Percentiles rank a stretch among this genome's conserved stretches.
Conservation (phyloP, 805 yeast species). For the Zygosaccharomyces bailii region DNA sequence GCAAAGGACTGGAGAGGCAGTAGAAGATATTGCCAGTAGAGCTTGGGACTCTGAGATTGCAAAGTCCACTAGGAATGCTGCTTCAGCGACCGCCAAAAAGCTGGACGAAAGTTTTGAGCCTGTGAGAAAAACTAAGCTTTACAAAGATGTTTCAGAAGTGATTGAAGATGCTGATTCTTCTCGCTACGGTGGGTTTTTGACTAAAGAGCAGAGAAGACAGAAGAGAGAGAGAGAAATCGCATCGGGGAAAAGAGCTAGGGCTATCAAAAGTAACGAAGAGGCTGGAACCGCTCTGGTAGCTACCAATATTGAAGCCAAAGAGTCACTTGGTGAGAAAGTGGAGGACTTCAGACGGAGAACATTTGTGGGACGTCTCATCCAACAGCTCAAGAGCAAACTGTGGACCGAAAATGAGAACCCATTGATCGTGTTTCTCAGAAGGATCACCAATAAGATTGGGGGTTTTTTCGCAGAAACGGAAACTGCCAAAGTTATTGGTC, state of each 20-base stretch:
- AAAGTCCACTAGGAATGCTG: constrained; percentile 80
- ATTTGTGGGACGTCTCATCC: constrained; percentile 60
- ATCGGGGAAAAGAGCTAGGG: constrained; percentile 58
- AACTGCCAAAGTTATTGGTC: constrained; percentile 83
- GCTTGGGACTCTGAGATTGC: constrained; percentile 98
- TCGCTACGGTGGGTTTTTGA: constrained; percentile 87
- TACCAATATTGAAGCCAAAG: constrained; percentile 75
- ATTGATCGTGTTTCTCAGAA: constrained; percentile 73
- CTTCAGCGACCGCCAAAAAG: constrained; percentile 74
- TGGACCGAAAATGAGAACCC: constrained; percentile 97
- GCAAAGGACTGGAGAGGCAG: constrained; percentile 87
- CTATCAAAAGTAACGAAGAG: constrained; percentile 71
- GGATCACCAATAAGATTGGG: constrained; percentile 72
- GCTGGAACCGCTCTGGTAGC: constrained; percentile 82
- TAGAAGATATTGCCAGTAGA: constrained; percentile 81
- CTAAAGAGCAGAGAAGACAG: constrained; percentile 72
- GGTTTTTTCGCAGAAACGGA: constrained; percentile 96
- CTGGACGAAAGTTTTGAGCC: constrained; percentile 90
- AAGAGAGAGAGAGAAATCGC: constrained; percentile 64
- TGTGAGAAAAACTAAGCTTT: constrained; percentile 82
- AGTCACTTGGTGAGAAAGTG: constrained; percentile 60
- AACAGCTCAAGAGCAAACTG: constrained; percentile 56
- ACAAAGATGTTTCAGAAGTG: constrained; percentile 82
- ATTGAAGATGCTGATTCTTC: constrained; percentile 89
- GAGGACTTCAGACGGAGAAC: constrained; percentile 65